Base-by-base conservation (phyloP, 164 flowering plant species). In the Sextonia rubra region DNA sequence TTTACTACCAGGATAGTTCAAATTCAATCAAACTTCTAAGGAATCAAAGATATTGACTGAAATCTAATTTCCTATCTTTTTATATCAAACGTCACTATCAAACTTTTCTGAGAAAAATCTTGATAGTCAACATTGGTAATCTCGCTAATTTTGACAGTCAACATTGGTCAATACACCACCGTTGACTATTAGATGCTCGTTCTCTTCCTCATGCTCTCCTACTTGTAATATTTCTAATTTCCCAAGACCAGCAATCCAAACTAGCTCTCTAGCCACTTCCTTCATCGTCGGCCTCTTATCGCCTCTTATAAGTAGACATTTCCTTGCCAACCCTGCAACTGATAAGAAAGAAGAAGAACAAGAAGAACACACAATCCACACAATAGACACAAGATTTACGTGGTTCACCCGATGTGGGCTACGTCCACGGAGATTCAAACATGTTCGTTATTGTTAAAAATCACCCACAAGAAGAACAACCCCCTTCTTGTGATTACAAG, bases 241-340 rank as follows among this genome's bases (percentile, higher is more conserved):
- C 18, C 62, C 71, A 47, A 60, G 17, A 47, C 60, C 66, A 37
- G 64, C 58, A 58, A 74, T 48, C 18, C 47, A 27, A 61, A 47
- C 67, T 24, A 68, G 71, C 60, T 74, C 72, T 58, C 60, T 66
- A 20, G 76, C 71, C 64, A 74, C 76, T 60, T 74, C 76, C 29
- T 74, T 74, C 76, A 74, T 74, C 12, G 72, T 74, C 24, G 72
- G 76, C 22, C 76, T 74, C 17, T 74, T 68, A 8, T 74, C 72
- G 4, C 76, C 76, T 74, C 37, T 74, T 26, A 68, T 3, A 17
- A 60, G 66, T 11, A 74, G 15, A 20, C 76, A 68, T 17, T 61
- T 74, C 66, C 71, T 60, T 20, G 76, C 76, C 48, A 74, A 25
- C 26, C 60, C 60, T 18, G 47, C 71, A 17, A n/a, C n/a, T n/a